phyloP scores from a whole-genome alignment of 1,139 yeast genomes.

The Lodderomyces pseudojiufengensis region DNA sequence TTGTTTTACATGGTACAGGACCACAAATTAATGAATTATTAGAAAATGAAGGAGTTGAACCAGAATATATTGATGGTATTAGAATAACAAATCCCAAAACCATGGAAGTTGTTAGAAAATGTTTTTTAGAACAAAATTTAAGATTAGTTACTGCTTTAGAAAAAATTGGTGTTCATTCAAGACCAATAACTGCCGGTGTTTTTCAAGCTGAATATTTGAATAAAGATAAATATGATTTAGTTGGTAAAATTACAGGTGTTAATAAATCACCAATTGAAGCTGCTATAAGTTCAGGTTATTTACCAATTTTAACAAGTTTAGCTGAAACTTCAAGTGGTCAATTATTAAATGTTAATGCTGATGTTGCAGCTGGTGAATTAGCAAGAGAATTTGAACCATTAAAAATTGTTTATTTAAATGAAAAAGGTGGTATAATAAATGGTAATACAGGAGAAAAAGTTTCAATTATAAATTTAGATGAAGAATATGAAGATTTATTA shows the following conservation, averaged over 20 bases:
- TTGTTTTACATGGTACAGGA: constrained; percentile 96
- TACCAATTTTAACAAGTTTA: constrained; percentile 91
- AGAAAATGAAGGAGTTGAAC: constrained; percentile 93
- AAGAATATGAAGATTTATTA: constrained; percentile 87
- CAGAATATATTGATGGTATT: constrained; percentile 93
- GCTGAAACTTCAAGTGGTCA: constrained; percentile 98
- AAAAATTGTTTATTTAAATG: constrained; percentile 92
- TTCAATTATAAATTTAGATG: constrained; percentile 87
- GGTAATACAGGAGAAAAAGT: constrained; percentile 90
- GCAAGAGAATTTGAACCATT: constrained; percentile 96
- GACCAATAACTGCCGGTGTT: constrained; percentile 98
- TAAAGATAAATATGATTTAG: constrained; percentile 85
- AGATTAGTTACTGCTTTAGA: constrained; percentile 94
- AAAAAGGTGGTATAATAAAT: constrained; percentile 94
- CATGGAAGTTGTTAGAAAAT: constrained; percentile 92
- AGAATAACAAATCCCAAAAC: constrained; percentile 93
- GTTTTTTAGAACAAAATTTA: constrained; percentile 92
- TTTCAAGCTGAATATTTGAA: constrained; percentile 92
- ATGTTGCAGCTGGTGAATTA: constrained; percentile 97
- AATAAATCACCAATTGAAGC: constrained; percentile 93
- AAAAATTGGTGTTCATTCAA: constrained; percentile 93
- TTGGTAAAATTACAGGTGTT: constrained; percentile 83
- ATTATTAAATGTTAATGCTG: constrained; percentile 94
- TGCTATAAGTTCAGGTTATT: constrained; percentile 90
- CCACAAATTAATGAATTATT: constrained; percentile 95